Base-by-base conservation (phyloP, 179 eudicot species). In the Nepenthes alata region DNA sequence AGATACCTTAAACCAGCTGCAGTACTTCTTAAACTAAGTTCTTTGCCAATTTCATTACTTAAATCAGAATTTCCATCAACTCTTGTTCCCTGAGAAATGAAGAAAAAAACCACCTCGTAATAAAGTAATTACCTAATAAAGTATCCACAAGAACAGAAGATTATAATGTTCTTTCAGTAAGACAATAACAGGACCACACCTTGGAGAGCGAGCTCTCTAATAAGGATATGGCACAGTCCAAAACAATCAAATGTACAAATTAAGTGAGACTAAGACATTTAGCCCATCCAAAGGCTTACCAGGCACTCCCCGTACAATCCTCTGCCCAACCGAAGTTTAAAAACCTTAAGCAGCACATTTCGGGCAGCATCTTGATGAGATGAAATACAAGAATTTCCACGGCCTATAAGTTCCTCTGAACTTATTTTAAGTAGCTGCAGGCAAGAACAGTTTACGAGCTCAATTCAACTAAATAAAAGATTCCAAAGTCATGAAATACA, bases 281-380 rank as follows among this genome's bases (percentile, higher is more conserved):
- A 36, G 39, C 61, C 11, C 35, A 36, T 7, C 55, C 66, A 25
- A 62, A 49, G 52, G 60, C 51, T 71, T 88, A 89, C 98, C 83
- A 91, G 80, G 77, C 98, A 91, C 68, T 91, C 91, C 66, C 98
- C 98, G 69, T 86, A 89, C 53, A 84, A 59, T 65, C 96, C 98
- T 77, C 83, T 75, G 58, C 98, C 98, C 56, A 91, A 67, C 60
- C 75, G 83, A 74, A 91, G 74, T 73, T 70, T 80, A 61, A 89
- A 25, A 64, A 78, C 71, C 70, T 84, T 89, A 51, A 62, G 61
- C 53, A 91, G 67, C 68, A 86, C 72, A 48, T 69, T 73, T 38
- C 62, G 76, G 62, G 88, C 88, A 13, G 80, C 78, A 68, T 72
- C 75, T 65, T 68, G 80, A 14, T 76, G 81, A 65, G 70, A 54